Base-by-base conservation (phyloP, 2,329 filamentous ascomycete species). In the Decorospora gaudefroyi region DNA sequence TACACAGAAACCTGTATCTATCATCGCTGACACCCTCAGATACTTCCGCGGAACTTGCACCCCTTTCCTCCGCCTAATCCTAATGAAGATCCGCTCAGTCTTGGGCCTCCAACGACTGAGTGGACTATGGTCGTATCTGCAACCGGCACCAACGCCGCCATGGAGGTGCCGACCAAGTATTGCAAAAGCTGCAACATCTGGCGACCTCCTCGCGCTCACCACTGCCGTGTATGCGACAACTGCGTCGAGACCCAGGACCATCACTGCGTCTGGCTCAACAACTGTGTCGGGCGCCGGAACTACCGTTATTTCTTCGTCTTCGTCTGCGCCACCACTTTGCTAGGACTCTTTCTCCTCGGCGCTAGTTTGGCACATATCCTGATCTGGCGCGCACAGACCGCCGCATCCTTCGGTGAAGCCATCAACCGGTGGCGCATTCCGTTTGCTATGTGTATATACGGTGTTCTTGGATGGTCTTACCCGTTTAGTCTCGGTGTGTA, bases 191-290 rank as follows among this genome's bases (percentile, higher is more conserved):
- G 93, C 77, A 90, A 90, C 64, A 91, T 99, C 57, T 99, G 93
- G 93, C 87, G 93, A 2, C 93, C 93, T 23, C 91, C 92, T 18
- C 88, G 93, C 46, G 90, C 90, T 46, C 95, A 99, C 67, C 93
- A 99, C 73, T 99, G 93, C 72, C 88, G 93, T 44, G 81, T 96
- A 18, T 99, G 93, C 73, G 92, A 99, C 72, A 96, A 95, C 70
- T 99, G 93, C 69, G 83, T 99, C 48, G 93, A 99, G 71, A 96
- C 90, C 0, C 90, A 96, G 57, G 93, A 99, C 65, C 93, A 99
- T 65, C 93, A 99, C 72, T 99, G 93, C 64, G 91, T 97, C 11
- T 99, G 93, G 93, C 82, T 99, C 53, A 99, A 99, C 74, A 99
- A 99, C 70, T 99, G 93, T 61, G 87, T 99, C 35, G 93, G 93